These are phyloP conservation scores for Neurospora terricola DNA, from an alignment of 495 filamentous ascomycete genomes.

Conservation along the genomic window DNA sequence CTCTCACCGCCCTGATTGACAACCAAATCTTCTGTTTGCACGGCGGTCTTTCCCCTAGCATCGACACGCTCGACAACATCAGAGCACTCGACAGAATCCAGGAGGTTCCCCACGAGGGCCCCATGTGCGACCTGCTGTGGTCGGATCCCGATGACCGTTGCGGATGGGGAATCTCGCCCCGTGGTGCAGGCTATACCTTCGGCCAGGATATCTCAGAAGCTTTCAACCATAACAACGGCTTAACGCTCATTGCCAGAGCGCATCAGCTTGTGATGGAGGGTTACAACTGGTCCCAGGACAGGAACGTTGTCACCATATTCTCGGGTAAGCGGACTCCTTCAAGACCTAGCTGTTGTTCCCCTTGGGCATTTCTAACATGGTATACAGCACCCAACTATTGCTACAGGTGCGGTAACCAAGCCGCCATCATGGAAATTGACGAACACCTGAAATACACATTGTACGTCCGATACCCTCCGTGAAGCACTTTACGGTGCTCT, in stretches of 20 bases:
- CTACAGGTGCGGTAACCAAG: slow-evolving; percentile 97
- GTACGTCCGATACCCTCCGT: slow-evolving; percentile 46
- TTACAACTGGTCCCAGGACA: slow-evolving; percentile 95
- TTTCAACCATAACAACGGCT: slow-evolving; percentile 98
- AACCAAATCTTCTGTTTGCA: slow-evolving; percentile 80
- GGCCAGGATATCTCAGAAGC: slow-evolving; percentile 99
- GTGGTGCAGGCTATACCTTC: slow-evolving; percentile 97
- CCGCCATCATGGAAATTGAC: slow-evolving; percentile 99
- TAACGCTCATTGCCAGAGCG: slow-evolving; percentile 88
- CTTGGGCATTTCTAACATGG: slow-evolving; percentile 6
- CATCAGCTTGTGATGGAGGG: slow-evolving; percentile 98
- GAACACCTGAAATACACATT: slow-evolving; percentile 99
- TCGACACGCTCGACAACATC: slow-evolving; percentile 98
- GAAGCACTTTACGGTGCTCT: not conserved
- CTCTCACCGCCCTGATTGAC: slow-evolving; percentile 83
- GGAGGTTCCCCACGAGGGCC: slow-evolving; percentile 96
- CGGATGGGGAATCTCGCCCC: slow-evolving; percentile 95
- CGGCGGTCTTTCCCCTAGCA: slow-evolving; percentile 89
- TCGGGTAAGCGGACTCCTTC: slow-evolving; percentile 52
- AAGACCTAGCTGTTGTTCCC: not conserved
- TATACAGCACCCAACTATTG: slow-evolving; percentile 86
- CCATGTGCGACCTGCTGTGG: slow-evolving; percentile 98
- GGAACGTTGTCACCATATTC: slow-evolving; percentile 98
- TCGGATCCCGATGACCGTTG: slow-evolving; percentile 97
- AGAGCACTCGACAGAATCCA: slow-evolving; percentile 91